Conservation (phyloP, 495 filamentous ascomycete species). For the Cercophora samala region DNA sequence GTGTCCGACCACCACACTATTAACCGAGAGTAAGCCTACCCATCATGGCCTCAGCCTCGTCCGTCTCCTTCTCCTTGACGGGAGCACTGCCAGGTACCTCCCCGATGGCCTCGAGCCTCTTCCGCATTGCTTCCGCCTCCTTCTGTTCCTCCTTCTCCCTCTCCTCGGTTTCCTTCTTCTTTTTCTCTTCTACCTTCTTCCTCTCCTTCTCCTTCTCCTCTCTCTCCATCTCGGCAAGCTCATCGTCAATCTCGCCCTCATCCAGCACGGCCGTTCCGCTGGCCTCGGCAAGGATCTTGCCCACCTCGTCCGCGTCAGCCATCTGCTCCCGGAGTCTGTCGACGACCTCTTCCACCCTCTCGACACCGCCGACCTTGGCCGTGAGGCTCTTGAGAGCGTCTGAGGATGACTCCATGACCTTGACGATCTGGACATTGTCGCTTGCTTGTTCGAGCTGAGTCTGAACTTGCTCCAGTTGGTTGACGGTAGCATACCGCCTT, state of each 20-base stretch:
- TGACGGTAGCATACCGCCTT: constrained; percentile 63
- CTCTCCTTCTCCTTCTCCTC: constrained; percentile 59
- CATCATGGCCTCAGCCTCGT: constrained; percentile 30
- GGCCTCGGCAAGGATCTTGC: constrained; percentile 65
- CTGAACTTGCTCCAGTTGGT: constrained; percentile 80
- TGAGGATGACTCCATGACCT: constrained; percentile 74
- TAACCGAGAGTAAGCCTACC: constrained; percentile 39
- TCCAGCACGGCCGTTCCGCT: constrained; percentile 54
- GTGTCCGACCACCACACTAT: constrained; percentile 13
- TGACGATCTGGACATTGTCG: constrained; percentile 75
- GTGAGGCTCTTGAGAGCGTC: constrained; percentile 70
- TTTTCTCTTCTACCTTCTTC: constrained; percentile 40
- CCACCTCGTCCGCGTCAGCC: constrained; percentile 76
- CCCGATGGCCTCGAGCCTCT: constrained; percentile 41
- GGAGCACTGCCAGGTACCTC: constrained; percentile 29
- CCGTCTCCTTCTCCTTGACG: constrained; percentile 6
- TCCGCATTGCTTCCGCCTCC: constrained; percentile 33
- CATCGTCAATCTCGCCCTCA: constrained; percentile 83
- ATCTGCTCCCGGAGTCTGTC: constrained; percentile 76
- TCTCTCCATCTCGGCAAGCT: constrained; percentile 72
- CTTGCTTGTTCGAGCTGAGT: constrained; percentile 77
- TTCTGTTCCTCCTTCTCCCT: constrained; percentile 28
- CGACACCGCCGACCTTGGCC: constrained; percentile 68
- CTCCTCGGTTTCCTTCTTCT: constrained; percentile 15
- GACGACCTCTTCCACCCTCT: constrained; percentile 71